Evolutionary conservation across 2,329 filamentous ascomycete species (phyloP).

Genomic region (Tolypocladium paradoxum): DNA sequence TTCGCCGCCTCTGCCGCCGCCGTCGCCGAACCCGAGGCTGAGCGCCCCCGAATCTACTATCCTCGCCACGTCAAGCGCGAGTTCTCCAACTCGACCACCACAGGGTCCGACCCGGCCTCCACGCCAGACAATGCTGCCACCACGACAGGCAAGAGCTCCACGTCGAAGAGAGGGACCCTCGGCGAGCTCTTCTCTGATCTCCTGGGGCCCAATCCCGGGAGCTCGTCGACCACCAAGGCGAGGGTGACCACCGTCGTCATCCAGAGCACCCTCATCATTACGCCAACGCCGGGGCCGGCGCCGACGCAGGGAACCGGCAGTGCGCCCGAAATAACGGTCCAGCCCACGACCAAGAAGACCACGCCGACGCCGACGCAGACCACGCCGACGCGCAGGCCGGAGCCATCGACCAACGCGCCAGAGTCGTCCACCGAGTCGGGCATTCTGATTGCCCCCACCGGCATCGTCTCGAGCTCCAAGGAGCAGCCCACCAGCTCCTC

Average conservation of each 20-base stretch:
- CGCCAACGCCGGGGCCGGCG: not conserved
- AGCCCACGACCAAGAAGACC: not conserved
- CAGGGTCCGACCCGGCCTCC: constrained; percentile 13
- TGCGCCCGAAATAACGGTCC: not conserved
- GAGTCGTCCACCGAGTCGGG: constrained; percentile 5
- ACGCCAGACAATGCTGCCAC: constrained; percentile 8
- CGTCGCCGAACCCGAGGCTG: constrained; percentile 28
- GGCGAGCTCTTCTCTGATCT: constrained; percentile 14
- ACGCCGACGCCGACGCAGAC: not conserved
- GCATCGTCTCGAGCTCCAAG: constrained; percentile 9
- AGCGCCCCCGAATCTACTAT: constrained; percentile 45
- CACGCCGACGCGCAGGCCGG: not conserved
- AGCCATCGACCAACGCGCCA: not conserved
- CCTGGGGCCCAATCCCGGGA: not conserved
- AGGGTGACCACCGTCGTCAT: not conserved
- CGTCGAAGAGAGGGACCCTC: constrained; percentile 9
- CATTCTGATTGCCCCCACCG: constrained; percentile 17
- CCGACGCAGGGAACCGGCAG: not conserved
- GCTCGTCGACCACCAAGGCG: not conserved
- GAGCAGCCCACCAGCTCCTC: not conserved
- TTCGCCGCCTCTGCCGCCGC: constrained; percentile 37
- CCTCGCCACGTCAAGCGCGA: constrained; percentile 45
- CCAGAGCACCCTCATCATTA: not conserved
- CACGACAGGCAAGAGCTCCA: constrained; percentile 5
- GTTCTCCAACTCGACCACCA: constrained; percentile 31